Percentiles rank a stretch among this genome's conserved stretches.
These are phyloP conservation scores for Vararia minispora DNA, from an alignment of 768 basidiomycete species.

Conservation along the genomic window DNA sequence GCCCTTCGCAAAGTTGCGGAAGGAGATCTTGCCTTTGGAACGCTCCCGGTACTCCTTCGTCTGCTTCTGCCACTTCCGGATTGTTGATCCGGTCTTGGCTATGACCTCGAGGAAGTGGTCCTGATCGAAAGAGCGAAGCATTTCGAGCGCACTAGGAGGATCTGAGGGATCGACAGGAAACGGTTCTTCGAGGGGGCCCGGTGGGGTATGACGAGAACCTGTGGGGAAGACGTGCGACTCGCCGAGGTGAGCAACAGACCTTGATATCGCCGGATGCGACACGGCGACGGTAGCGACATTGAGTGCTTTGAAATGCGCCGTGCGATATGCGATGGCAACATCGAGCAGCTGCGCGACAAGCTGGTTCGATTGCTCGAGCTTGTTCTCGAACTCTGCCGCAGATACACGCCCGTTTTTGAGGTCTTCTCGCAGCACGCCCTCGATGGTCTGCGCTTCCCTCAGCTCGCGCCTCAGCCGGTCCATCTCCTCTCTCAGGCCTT, in stretches of 20 bases:
- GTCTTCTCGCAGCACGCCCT: conserved; percentile 64
- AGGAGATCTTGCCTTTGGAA: conserved; percentile 94
- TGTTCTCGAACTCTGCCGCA: conserved; percentile 56
- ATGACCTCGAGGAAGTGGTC: conserved; percentile 80
- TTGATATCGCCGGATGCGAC: conserved; percentile 35
- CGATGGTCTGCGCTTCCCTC: conserved; percentile 52
- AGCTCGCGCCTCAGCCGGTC: conserved; percentile 62
- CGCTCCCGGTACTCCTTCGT: conserved; percentile 93
- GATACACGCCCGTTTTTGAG: conserved; percentile 58
- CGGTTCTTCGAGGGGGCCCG: conserved; percentile 46
- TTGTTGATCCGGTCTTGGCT: conserved; percentile 69
- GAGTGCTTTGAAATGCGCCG: conserved; percentile 65
- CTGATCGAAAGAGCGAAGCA: conserved; percentile 67
- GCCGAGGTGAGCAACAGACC: conserved; percentile 32
- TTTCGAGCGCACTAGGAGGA: conserved; percentile 55
- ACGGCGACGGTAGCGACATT: conserved; percentile 48
- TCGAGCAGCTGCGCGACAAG: conserved; percentile 76
- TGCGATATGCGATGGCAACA: conserved; percentile 67
- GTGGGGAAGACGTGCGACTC: conserved; percentile 19
- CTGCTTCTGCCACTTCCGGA: conserved; percentile 95
- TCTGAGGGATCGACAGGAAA: conserved; percentile 73
- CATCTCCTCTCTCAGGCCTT: conserved; percentile 62
- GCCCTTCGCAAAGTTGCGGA: conserved; percentile 89
- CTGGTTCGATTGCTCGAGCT: conserved; percentile 51
- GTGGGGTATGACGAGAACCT: conserved; percentile 37